Conservation (phyloP, 148 eudicot genomes). For the Fagopyrum homotropicum region DNA sequence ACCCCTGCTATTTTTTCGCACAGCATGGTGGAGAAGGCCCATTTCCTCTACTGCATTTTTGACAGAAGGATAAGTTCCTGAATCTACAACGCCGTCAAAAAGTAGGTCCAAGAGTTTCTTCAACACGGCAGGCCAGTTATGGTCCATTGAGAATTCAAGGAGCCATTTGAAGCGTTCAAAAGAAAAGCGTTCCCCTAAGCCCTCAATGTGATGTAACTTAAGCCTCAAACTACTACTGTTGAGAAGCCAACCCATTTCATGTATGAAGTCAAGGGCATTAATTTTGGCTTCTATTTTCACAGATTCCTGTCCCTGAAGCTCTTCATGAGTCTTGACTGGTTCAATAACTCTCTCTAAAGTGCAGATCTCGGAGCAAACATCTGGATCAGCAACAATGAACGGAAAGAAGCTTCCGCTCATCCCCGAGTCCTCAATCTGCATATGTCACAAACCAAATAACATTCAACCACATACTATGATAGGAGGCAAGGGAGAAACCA, state of each 20-base stretch:
- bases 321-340: slow-evolving; percentile 25
- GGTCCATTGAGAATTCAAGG: slow-evolving; percentile 67
- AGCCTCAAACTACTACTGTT: slow-evolving; percentile 39
- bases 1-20: slow-evolving; percentile 51
- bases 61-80: slow-evolving; percentile 37
- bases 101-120: slow-evolving; percentile 59
- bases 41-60: slow-evolving; percentile 48
- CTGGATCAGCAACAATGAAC: slow-evolving; percentile 79
- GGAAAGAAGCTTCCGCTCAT: slow-evolving; percentile 80
- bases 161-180: slow-evolving; percentile 70
- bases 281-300: slow-evolving; percentile 26
- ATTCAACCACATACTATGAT: neutral
- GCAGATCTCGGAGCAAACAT: slow-evolving; percentile 85
- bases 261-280: slow-evolving; percentile 64
- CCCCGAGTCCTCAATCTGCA: slow-evolving; percentile 80
- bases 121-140: slow-evolving; percentile 79
- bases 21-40: slow-evolving; percentile 78
- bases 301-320: slow-evolving; percentile 21
- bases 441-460: neutral
- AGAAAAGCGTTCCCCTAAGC: slow-evolving; percentile 42
- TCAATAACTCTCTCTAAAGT: slow-evolving; percentile 58
- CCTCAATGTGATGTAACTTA: slow-evolving; percentile 26
- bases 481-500: neutral
- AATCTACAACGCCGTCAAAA: slow-evolving; percentile 52
- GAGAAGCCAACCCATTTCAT: slow-evolving; percentile 98